Evolutionary conservation across 2,329 filamentous ascomycete species (phyloP).

Genomic region (Lecanicillium sp.): DNA sequence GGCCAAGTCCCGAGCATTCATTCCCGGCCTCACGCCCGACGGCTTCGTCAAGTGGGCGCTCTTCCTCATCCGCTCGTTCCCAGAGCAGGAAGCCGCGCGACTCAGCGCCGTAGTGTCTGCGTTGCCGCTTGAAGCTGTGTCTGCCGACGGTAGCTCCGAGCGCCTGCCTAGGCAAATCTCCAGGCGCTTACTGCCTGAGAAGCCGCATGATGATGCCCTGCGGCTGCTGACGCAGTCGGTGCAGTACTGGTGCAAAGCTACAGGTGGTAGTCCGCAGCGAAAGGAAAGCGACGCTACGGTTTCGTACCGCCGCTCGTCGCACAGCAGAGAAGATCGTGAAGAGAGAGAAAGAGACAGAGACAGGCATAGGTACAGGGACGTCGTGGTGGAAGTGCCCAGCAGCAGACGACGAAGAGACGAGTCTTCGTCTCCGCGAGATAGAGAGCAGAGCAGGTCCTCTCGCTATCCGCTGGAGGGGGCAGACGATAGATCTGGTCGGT

Average conservation of each 20-base stretch:
- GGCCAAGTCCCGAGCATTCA: conserved; percentile 42
- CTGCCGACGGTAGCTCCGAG: conserved; percentile 45
- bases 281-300: neutral
- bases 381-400: neutral
- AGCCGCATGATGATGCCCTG: conserved; percentile 47
- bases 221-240: conserved; percentile 55
- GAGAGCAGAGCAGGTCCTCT: neutral
- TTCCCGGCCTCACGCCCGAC: conserved; percentile 58
- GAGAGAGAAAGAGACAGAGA: conserved; percentile 3
- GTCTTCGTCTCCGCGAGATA: neutral
- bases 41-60: conserved; percentile 68
- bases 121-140: conserved; percentile 53
- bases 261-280: conserved; percentile 5
- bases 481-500: too few relatives aligned
- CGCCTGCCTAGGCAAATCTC: conserved; percentile 74
- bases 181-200: conserved; percentile 60
- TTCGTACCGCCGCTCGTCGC: neutral
- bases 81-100: conserved; percentile 65
- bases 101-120: conserved; percentile 60
- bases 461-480: too few relatives aligned
- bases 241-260: conserved; percentile 28
- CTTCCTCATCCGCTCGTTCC: conserved; percentile 65
- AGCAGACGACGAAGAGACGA: neutral
- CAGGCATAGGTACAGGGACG: neutral
- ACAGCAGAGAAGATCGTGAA: neutral